Percentiles rank a stretch among this genome's conserved stretches.
Evolutionary conservation across 2,329 filamentous ascomycete species (phyloP).

Genomic region (Apiospora sp.): DNA sequence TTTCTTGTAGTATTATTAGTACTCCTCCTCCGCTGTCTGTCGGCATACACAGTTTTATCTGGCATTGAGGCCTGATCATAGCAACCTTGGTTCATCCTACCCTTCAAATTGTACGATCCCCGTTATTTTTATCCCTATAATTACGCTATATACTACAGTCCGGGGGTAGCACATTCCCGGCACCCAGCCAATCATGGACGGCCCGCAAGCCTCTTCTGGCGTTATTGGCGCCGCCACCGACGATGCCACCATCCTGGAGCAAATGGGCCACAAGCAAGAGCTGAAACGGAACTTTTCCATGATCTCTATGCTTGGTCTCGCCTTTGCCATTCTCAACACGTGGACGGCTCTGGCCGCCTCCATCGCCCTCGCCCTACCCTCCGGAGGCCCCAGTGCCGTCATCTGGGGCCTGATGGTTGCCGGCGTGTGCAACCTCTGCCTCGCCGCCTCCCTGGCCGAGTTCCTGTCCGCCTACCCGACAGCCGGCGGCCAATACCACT

Average conservation of each 20-base stretch:
- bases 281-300: conserved; percentile 59
- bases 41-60: conserved; percentile 7
- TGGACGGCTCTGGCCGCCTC: conserved; percentile 58
- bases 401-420: conserved; percentile 74
- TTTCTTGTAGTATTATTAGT: neutral
- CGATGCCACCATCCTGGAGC: conserved; percentile 42
- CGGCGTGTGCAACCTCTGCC: conserved; percentile 73
- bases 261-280: conserved; percentile 58
- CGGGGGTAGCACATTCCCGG: neutral
- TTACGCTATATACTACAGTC: neutral
- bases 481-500: conserved; percentile 73
- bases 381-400: conserved; percentile 74
- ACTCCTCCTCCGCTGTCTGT: neutral
- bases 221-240: neutral
- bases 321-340: conserved; percentile 58
- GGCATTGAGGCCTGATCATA: conserved; percentile 2
- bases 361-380: conserved; percentile 64
- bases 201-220: neutral
- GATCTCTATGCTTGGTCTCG: conserved; percentile 55
- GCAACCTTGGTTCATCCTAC: neutral
- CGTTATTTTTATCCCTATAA: neutral
- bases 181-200: conserved; percentile 2
- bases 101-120: neutral
- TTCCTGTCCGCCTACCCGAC: conserved; percentile 71
- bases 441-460: conserved; percentile 74